Evolutionary conservation across 2,329 filamentous ascomycete genomes (phyloP).

Genomic region (Epichloe sylvatica): DNA sequence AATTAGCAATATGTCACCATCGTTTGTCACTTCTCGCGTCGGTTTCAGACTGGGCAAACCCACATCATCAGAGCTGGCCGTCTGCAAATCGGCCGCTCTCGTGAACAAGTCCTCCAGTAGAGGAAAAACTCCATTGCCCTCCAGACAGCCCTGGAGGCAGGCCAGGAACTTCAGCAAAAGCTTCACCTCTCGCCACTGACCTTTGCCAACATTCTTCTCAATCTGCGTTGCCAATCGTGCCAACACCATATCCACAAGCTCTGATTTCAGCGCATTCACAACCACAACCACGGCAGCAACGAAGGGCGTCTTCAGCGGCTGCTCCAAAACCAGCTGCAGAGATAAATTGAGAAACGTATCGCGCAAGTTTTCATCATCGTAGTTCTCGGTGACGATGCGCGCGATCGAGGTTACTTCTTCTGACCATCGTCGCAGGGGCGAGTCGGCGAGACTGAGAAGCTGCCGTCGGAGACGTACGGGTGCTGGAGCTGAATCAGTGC

Average conservation of each 20-base stretch:
- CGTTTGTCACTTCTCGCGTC: background rate
- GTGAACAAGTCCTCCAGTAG: conserved; percentile 82
- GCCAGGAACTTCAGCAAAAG: conserved; percentile 84
- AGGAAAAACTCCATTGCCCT: conserved; percentile 73
- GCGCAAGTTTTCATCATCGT: conserved; percentile 69
- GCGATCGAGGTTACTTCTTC: conserved; percentile 66
- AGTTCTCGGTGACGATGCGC: conserved; percentile 65
- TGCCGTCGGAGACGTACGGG: conserved; percentile 63
- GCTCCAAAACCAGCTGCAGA: conserved; percentile 68
- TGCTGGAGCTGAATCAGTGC: conserved; percentile 56
- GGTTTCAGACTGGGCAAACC: conserved; percentile 22
- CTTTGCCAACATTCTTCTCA: conserved; percentile 54
- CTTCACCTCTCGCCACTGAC: conserved; percentile 85
- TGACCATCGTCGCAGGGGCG: conserved; percentile 61
- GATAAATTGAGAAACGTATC: conserved; percentile 58
- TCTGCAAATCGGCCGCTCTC: conserved; percentile 84
- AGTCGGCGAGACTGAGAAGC: conserved; percentile 68
- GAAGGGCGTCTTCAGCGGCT: conserved; percentile 96
- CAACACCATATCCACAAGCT: conserved; percentile 60
- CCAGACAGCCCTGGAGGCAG: conserved; percentile 67
- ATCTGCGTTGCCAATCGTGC: conserved; percentile 44
- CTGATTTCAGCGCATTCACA: conserved; percentile 62
- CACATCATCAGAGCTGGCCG: conserved; percentile 83
- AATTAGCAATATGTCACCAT: background rate
- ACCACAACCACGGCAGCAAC: conserved; percentile 71